Evolutionary conservation across 805 yeast genomes (phyloP).

Genomic region (Metschnikowia dekortorum): DNA sequence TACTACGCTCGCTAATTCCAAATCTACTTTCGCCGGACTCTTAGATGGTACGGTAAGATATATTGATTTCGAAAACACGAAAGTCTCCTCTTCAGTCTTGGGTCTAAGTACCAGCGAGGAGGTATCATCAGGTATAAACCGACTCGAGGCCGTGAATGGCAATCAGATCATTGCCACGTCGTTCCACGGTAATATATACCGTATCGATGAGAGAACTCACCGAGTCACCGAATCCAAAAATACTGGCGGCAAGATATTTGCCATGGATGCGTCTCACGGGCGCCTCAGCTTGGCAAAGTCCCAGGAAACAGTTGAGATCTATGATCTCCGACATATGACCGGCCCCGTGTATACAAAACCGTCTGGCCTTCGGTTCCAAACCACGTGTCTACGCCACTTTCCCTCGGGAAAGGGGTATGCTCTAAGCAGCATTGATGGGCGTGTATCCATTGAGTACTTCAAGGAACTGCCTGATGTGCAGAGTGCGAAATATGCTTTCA

Average conservation of each 20-base stretch:
- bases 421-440: slow-evolving; percentile 73
- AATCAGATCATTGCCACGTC: slow-evolving; percentile 18
- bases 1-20: slow-evolving; percentile 24
- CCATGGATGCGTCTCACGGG: slow-evolving; percentile 52
- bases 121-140: slow-evolving; percentile 16
- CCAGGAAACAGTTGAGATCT: slow-evolving; percentile 49
- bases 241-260: slow-evolving; percentile 50
- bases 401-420: slow-evolving; percentile 58
- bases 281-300: slow-evolving; percentile 52
- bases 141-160: slow-evolving; percentile 9
- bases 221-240: slow-evolving; percentile 2
- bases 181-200: slow-evolving; percentile 8
- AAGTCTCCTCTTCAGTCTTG: slow-evolving; percentile 7
- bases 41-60: slow-evolving; percentile 52
- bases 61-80: slow-evolving; percentile 46
- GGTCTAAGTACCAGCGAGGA: background rate
- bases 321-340: slow-evolving; percentile 47
- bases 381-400: slow-evolving; percentile 50
- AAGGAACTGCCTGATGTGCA: slow-evolving; percentile 42
- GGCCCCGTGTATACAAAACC: slow-evolving; percentile 50
- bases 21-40: slow-evolving; percentile 42
- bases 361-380: slow-evolving; percentile 64
- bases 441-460: slow-evolving; percentile 70
- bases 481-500: slow-evolving; percentile 62
- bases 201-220: slow-evolving; percentile 13